Percentiles rank a stretch among this genome's conserved stretches.
phyloP scores from a whole-genome alignment of 1,284 basidiomycete species.

The Gymnopus androsaceus region DNA sequence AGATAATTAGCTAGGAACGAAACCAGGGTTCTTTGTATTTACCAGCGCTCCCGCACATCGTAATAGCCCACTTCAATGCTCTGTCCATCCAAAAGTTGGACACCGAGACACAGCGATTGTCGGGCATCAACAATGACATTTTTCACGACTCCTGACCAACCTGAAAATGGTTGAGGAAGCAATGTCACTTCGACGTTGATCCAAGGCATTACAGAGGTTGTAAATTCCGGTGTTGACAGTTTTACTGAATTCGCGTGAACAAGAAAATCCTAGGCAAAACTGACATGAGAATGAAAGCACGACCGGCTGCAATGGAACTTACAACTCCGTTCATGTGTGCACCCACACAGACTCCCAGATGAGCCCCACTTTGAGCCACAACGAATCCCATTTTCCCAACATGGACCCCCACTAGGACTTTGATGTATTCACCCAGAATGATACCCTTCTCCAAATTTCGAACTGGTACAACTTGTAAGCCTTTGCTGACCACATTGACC shows the following conservation, averaged over 20 bases:
- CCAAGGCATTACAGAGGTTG: neutral
- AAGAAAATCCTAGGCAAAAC: conserved; percentile 1
- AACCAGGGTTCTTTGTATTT: neutral
- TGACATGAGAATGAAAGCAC: neutral
- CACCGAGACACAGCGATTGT: neutral
- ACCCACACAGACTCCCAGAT: neutral
- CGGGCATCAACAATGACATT: neutral
- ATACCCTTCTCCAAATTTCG: no score
- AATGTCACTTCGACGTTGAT: neutral
- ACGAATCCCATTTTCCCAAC: neutral
- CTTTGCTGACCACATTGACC: no score
- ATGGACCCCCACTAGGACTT: conserved; percentile 2
- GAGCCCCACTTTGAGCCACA: neutral
- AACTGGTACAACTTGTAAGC: no score
- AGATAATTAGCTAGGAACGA: neutral
- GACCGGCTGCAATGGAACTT: neutral
- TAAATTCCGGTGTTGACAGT: neutral
- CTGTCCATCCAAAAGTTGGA: neutral
- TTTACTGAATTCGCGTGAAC: conserved; percentile 4
- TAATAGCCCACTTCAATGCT: neutral
- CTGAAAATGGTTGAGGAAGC: neutral
- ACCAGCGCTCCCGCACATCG: neutral
- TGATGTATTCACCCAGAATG: neutral
- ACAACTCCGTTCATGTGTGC: neutral
- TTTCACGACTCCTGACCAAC: neutral